Base-by-base conservation (phyloP, 2,329 filamentous ascomycete genomes). In the Penicillium sp. region DNA sequence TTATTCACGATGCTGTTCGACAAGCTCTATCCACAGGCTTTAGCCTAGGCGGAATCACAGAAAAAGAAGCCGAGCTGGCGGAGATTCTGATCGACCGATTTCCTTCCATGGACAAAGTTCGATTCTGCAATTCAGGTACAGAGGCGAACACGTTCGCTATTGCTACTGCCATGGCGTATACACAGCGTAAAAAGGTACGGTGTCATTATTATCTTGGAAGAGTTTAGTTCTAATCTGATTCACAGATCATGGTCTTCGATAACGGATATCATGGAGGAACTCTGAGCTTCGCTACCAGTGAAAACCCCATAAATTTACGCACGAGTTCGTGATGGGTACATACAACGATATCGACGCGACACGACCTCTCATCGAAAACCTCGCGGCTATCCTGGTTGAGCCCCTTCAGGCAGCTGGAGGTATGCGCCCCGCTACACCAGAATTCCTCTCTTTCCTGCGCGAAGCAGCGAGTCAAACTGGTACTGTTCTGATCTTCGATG, bases 51-150 rank as follows among this genome's bases (percentile, higher is more conserved):
- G 80, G 76, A 0, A 80, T 81, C 1, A 83, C 78, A 31, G 59
- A 67, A 11, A 74, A 81, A 47, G 85, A 89, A 68, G 71, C 75
- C 8, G 61, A 74, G 15, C 74, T 84, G 22, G 85, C 85, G 0
- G 63, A 70, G 9, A 65, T 78, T n/a, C 66, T 88, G n/a, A 81
- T 78, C 54, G 62, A 71, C 9, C 77, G 85, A 3, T 87, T 88
- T 60, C 63, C 60, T 2, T 60, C 69, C 0, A 71, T 87, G 5
- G 83, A 85, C 6, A 75, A 78, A 12, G 71, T 87, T 3, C 77
- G 86, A 1, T 87, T 88, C 68, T 79, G 82, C 41, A 88, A 88
- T 68, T 86, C 83, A 0, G 86, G 86, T 2, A 89, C 86, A 0
- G 86, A 88, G 67, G 84, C 85, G 4, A 88, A 85, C 49, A 74